Evolutionary conservation across 768 basidiomycete species (phyloP).

Genomic region (Chalciporus piperatus): DNA sequence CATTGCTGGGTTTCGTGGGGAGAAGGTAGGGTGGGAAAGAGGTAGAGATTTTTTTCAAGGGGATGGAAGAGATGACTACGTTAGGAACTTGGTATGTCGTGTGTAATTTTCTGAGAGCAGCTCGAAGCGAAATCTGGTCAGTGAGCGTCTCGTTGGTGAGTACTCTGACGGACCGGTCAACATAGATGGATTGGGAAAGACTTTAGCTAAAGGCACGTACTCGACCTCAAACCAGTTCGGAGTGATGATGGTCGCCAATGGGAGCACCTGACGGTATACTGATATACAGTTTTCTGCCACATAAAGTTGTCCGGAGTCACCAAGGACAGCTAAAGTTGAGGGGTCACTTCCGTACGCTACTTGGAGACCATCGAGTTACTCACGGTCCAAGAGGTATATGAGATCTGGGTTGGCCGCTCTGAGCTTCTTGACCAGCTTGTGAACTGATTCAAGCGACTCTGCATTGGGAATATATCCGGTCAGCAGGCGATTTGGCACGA

Average conservation of each 20-base stretch:
- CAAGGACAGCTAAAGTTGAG: slow-evolving; percentile 74
- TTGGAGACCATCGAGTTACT: slow-evolving; percentile 28
- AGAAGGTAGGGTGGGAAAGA: slow-evolving; percentile 49
- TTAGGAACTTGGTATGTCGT: slow-evolving; percentile 72
- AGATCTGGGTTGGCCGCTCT: slow-evolving; percentile 55
- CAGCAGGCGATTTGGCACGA: slow-evolving; percentile 68
- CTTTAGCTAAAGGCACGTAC: slow-evolving; percentile 38
- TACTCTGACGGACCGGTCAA: slow-evolving; percentile 43
- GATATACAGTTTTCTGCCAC: slow-evolving; percentile 86
- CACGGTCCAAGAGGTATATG: slow-evolving; percentile 91
- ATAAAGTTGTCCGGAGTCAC: slow-evolving; percentile 87
- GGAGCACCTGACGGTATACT: slow-evolving; percentile 75
- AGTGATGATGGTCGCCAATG: slow-evolving; percentile 89
- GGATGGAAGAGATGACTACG: slow-evolving; percentile 90
- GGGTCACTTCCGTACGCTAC: background rate
- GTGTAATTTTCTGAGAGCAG: slow-evolving; percentile 75
- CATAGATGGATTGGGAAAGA: background rate
- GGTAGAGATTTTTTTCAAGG: slow-evolving; percentile 60
- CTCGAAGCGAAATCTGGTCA: slow-evolving; percentile 62
- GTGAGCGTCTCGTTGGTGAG: slow-evolving; percentile 71
- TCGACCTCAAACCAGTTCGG: slow-evolving; percentile 99
- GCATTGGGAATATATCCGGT: slow-evolving; percentile 92
- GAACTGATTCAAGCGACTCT: slow-evolving; percentile 68
- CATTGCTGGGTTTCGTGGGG: slow-evolving; percentile 8
- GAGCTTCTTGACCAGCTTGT: slow-evolving; percentile 58